Percentiles rank a stretch among this genome's conserved stretches.
Evolutionary conservation across 2,329 filamentous ascomycete genomes (phyloP).

Genomic region (Tolypocladium endophyticum): DNA sequence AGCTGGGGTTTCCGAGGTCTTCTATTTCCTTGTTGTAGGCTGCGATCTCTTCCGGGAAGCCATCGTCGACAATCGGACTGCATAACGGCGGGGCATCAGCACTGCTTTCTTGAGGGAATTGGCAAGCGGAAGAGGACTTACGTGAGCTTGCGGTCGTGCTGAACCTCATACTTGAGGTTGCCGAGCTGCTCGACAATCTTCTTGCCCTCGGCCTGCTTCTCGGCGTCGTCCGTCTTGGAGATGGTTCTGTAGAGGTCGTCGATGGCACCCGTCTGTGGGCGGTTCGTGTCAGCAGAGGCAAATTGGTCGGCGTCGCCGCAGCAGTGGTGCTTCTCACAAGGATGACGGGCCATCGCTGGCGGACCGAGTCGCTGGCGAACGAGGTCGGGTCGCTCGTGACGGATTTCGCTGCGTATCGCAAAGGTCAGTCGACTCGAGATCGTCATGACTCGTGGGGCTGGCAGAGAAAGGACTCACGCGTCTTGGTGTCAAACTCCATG

Average conservation of each 20-base stretch:
- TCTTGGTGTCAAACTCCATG: constrained; percentile 70
- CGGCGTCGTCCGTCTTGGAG: constrained; percentile 44
- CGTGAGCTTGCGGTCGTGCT: constrained; percentile 75
- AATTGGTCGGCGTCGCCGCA: too few species aligned
- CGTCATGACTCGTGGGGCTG: background rate
- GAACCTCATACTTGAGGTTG: constrained; percentile 84
- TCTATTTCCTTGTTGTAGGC: constrained; percentile 81
- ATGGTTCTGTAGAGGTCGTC: constrained; percentile 84
- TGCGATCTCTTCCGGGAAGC: constrained; percentile 65
- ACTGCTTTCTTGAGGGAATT: background rate
- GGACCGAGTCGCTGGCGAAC: constrained; percentile 77
- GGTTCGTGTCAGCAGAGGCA: background rate
- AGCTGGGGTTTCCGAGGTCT: constrained; percentile 60
- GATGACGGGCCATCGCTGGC: constrained; percentile 88
- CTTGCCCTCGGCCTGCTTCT: constrained; percentile 72
- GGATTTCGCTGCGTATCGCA: constrained; percentile 51
- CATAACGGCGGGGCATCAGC: constrained; percentile 1
- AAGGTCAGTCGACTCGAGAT: constrained; percentile 2
- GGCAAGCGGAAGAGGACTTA: constrained; percentile 28
- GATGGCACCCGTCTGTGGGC: constrained; percentile 68
- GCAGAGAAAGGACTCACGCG: constrained; percentile 39
- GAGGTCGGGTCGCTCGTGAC: constrained; percentile 73
- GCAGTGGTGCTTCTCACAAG: constrained; percentile 46
- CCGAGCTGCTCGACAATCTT: constrained; percentile 69
- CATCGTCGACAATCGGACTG: constrained; percentile 69